These are phyloP conservation scores for Alternaria incomplexa DNA, from an alignment of 2,329 filamentous ascomycete genomes.

Conservation along the genomic window DNA sequence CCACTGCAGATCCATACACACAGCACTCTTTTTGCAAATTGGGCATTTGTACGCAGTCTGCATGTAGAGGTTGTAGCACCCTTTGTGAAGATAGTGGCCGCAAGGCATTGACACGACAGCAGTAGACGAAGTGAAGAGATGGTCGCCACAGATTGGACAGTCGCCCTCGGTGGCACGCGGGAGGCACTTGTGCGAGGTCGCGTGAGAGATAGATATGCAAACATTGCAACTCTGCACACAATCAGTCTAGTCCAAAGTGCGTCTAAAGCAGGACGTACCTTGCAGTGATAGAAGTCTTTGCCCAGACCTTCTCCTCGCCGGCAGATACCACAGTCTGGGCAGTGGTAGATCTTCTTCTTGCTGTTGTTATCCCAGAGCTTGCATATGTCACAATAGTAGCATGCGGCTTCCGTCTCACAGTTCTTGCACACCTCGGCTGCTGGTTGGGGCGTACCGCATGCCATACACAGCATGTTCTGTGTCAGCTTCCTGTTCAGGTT, in stretches of 20 bases:
- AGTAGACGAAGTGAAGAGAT: conserved; percentile 90
- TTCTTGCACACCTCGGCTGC: conserved; percentile 78
- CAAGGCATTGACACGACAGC: conserved; percentile 94
- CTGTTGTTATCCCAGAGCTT: conserved; percentile 97
- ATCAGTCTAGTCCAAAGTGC: conserved; percentile 27
- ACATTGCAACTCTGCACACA: conserved; percentile 71
- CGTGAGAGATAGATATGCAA: conserved; percentile 88
- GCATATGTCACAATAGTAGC: conserved; percentile 93
- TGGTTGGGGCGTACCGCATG: conserved; percentile 83
- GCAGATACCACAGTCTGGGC: conserved; percentile 94
- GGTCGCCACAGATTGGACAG: conserved; percentile 95
- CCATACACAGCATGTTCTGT: conserved; percentile 97
- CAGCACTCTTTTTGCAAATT: conserved; percentile 93
- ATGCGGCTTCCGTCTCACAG: conserved; percentile 79
- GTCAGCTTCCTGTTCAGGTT: conserved; percentile 80
- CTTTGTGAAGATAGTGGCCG: conserved; percentile 92
- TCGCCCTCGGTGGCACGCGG: conserved; percentile 81
- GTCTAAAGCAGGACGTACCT: conserved; percentile 63
- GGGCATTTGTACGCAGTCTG: conserved; percentile 93
- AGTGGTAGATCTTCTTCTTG: conserved; percentile 93
- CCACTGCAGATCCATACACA: conserved; percentile 97
- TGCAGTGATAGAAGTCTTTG: conserved; percentile 98
- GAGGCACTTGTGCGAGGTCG: conserved; percentile 88
- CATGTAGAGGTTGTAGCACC: conserved; percentile 88
- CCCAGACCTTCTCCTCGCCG: conserved; percentile 87